Evolutionary conservation across 2,329 filamentous ascomycete genomes (phyloP), one percentile per base, ranked within the genome.

Genomic region (Emergomyces orientalis): DNA sequence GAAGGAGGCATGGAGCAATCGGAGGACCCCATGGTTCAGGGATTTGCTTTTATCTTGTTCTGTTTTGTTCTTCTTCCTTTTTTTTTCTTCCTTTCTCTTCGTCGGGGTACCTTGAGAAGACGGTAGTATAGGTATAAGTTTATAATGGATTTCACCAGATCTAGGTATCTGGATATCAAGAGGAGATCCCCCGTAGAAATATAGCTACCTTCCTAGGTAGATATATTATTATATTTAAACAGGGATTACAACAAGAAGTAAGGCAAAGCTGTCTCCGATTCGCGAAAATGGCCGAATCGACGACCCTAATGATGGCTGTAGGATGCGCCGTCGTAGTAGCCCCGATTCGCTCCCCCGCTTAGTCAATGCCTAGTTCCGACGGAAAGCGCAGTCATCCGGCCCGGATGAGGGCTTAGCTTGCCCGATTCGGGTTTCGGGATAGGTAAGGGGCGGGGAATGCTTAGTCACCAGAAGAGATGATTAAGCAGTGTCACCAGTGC

Each of bases 1-100:
- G 78, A 76, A 58, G 72, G 67, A 14, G 83, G 84, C 27, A 85
- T 75, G 27, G 67, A 66, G 63, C 67, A 66, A 45, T 74, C 70
- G 64, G 73, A 67, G 54, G 75, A 73, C 67, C 74, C 75, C 75
- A 76, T 77, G 45, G 22, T 59, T 52, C 56, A 6, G 27, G 17
- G 8, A 8, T 8, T 37, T 37, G 6, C 3, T 32, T 32, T 32
- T 37, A n/a, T 17, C 5, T 54, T 45, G 4, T n/a, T 45, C 2
- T n/a, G 9, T 27, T 32, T 13, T 6, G 51, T 54, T 22, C n/a
- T 3, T 57, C 2, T 11, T n/a, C 34, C 27, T 54, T 5, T n/a
- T 27, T 19, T n/a, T 3, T 45, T 45, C 3, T 25, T 49, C n/a
- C 4, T 25, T 25, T 25, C n/a, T 25, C 13, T 14, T 59, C 5